Conservation (phyloP, 352 stramenopile genomes). For the Globisporangium rhizosaccharum region DNA sequence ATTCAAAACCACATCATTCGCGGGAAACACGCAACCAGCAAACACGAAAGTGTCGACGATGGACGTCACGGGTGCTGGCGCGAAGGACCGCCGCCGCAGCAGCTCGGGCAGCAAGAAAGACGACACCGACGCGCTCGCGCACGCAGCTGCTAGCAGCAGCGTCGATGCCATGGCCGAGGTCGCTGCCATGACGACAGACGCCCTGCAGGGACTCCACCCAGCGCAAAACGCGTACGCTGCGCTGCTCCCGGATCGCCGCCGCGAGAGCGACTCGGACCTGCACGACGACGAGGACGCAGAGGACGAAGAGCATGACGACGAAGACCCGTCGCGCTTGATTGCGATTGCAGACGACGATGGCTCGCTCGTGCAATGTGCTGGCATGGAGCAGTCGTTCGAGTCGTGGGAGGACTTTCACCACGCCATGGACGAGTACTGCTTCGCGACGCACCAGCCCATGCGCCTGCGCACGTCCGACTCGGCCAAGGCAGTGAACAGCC, state of each 20-base stretch:
- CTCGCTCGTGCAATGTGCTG: conserved; percentile 60
- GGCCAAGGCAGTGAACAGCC: conserved; percentile 70
- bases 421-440: conserved; percentile 75
- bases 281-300: conserved; percentile 48
- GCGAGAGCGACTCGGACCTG: conserved; percentile 44
- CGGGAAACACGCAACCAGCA: background rate
- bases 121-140: conserved; percentile 10
- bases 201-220: conserved; percentile 18
- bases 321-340: conserved; percentile 32
- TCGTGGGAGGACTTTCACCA: conserved; percentile 82
- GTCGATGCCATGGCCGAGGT: conserved; percentile 9
- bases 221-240: conserved; percentile 39
- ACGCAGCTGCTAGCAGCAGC: conserved; percentile 1
- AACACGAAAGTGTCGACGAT: conserved; percentile 1
- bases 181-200: conserved; percentile 15
- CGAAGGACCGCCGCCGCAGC: conserved; percentile 17
- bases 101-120: conserved; percentile 12
- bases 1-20: background rate
- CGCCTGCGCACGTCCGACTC: conserved; percentile 75
- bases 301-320: conserved; percentile 36
- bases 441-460: conserved; percentile 75
- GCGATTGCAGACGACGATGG: conserved; percentile 51
- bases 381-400: conserved; percentile 73
- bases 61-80: background rate
- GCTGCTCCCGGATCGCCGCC: conserved; percentile 59